phyloP scores from a whole-genome alignment of 2,329 filamentous ascomycete genomes.

The Colletotrichum viniferum region DNA sequence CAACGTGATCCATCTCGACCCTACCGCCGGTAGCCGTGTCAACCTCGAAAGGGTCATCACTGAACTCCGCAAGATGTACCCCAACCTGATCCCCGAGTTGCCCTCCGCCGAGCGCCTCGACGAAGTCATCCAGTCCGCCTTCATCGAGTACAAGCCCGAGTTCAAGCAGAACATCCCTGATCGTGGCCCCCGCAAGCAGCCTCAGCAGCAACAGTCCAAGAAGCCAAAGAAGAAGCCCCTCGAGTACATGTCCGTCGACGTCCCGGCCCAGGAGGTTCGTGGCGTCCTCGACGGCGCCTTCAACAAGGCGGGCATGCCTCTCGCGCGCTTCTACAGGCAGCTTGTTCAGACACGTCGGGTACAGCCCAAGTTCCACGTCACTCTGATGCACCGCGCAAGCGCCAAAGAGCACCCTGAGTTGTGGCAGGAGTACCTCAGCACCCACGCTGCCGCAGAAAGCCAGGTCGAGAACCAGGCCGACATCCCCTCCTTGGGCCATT shows the following conservation, averaged over 20 bases:
- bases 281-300: slow-evolving; percentile 75
- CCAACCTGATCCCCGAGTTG: slow-evolving; percentile 73
- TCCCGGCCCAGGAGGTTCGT: slow-evolving; percentile 47
- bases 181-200: slow-evolving; percentile 46
- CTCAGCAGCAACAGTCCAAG: slow-evolving; percentile 32
- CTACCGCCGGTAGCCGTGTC: slow-evolving; percentile 74
- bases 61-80: slow-evolving; percentile 77
- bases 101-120: slow-evolving; percentile 79
- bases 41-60: slow-evolving; percentile 84
- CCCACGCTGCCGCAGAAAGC: slow-evolving; percentile 51
- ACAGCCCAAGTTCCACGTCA: slow-evolving; percentile 90
- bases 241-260: slow-evolving; percentile 61
- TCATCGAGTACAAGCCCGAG: slow-evolving; percentile 78
- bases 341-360: slow-evolving; percentile 76
- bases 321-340: slow-evolving; percentile 73
- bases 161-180: slow-evolving; percentile 77
- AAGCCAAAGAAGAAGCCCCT: slow-evolving; percentile 52
- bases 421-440: slow-evolving; percentile 75
- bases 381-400: slow-evolving; percentile 81
- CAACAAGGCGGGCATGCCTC: slow-evolving; percentile 42
- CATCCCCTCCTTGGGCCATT: slow-evolving; percentile 59
- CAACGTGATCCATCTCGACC: slow-evolving; percentile 82
- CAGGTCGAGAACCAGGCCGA: slow-evolving; percentile 34
- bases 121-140: slow-evolving; percentile 74
- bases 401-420: slow-evolving; percentile 66